A percentile compares a stretch with the other conserved stretches of the same genome.
phyloP scores from a whole-genome alignment of 2,329 filamentous ascomycete species.

The Colletotrichum eleusines region DNA sequence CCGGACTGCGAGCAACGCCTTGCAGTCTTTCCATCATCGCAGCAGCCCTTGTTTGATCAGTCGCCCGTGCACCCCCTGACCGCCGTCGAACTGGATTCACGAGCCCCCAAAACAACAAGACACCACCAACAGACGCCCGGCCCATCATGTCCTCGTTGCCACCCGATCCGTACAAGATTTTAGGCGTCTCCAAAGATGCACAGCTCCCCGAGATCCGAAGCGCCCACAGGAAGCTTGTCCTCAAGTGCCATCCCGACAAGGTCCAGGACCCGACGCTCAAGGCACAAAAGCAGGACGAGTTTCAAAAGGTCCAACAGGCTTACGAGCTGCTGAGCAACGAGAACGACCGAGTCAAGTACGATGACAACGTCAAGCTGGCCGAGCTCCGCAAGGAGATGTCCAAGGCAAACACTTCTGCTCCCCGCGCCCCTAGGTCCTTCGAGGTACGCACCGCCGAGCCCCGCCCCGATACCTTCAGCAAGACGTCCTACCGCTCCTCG shows the following conservation, averaged over 20 bases:
- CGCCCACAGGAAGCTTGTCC: conserved; percentile 85
- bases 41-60: conserved; percentile 12
- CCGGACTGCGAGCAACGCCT: conserved; percentile 30
- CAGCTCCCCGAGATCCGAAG: conserved; percentile 78
- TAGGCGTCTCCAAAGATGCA: conserved; percentile 81
- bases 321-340: conserved; percentile 92
- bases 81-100: conserved; percentile 41
- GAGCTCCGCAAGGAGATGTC: conserved; percentile 69
- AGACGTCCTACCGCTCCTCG: conserved; percentile 47
- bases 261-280: conserved; percentile 83
- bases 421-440: conserved; percentile 57
- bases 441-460: conserved; percentile 66
- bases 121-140: conserved; percentile 12
- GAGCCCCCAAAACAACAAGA: conserved; percentile 23
- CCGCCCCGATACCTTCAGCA: conserved; percentile 56
- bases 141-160: conserved; percentile 63
- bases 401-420: conserved; percentile 57
- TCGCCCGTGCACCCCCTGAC: conserved; percentile 1
- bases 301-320: conserved; percentile 91
- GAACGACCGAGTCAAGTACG: conserved; percentile 77
- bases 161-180: conserved; percentile 82
- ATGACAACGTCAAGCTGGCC: conserved; percentile 77
- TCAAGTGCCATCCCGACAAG: conserved; percentile 94
- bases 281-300: conserved; percentile 84
- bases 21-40: conserved; percentile 20